phyloP scores from a whole-genome alignment of 1,284 basidiomycete genomes.

The Marasmius sp. region DNA sequence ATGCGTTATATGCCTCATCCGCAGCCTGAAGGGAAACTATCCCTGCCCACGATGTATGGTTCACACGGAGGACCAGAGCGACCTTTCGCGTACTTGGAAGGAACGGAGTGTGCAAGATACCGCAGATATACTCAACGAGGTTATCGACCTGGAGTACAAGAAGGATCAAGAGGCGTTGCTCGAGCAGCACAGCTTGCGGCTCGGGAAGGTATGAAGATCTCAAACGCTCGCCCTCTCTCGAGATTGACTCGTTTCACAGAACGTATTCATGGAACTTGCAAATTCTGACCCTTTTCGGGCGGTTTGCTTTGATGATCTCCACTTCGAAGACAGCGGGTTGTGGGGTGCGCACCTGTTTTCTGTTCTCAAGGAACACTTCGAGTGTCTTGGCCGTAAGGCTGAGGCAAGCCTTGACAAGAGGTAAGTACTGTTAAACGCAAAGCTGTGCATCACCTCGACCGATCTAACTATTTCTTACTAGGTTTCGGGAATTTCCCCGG shows the following conservation, averaged over 20 bases:
- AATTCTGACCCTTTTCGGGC: slow-evolving; percentile 16
- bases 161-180: slow-evolving; percentile 22
- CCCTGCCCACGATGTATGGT: slow-evolving; percentile 37
- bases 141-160: slow-evolving; percentile 3
- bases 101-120: slow-evolving; percentile 18
- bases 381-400: neutral
- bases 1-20: slow-evolving; percentile 30
- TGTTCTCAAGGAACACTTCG: slow-evolving; percentile 8
- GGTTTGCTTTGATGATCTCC: slow-evolving; percentile 17
- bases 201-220: slow-evolving; percentile 27
- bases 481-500: slow-evolving; percentile 27
- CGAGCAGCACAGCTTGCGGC: slow-evolving; percentile 26
- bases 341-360: slow-evolving; percentile 17
- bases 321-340: slow-evolving; percentile 12
- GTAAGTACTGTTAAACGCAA: slow-evolving; percentile 7
- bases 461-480: slow-evolving; percentile 2
- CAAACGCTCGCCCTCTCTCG: neutral
- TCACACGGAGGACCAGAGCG: slow-evolving; percentile 19
- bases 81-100: slow-evolving; percentile 17
- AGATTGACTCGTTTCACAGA: neutral
- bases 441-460: neutral
- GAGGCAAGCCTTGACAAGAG: slow-evolving; percentile 10
- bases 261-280: slow-evolving; percentile 10
- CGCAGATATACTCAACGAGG: slow-evolving; percentile 13
- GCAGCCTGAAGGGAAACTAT: slow-evolving; percentile 25